phyloP scores from a whole-genome alignment of 257 asterid genomes.

The Scutellaria baicalensis region DNA sequence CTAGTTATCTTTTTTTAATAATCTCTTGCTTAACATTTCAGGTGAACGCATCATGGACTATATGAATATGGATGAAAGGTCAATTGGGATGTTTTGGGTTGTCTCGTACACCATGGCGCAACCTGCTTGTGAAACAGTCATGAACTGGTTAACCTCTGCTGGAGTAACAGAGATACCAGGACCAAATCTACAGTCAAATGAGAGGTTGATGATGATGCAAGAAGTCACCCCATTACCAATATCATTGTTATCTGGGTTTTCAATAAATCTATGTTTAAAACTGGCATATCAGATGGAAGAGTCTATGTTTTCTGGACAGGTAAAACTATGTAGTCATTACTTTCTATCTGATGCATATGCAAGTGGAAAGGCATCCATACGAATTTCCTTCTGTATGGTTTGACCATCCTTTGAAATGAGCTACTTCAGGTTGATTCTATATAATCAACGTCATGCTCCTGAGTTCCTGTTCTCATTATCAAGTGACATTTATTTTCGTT shows the following conservation, averaged over 20 bases:
- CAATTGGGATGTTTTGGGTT: slow-evolving; percentile 99
- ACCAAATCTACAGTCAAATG: slow-evolving; percentile 67
- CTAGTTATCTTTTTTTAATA: not conserved
- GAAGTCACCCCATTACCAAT: slow-evolving; percentile 93
- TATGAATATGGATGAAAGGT: slow-evolving; percentile 95
- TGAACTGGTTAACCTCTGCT: slow-evolving; percentile 82
- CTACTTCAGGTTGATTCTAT: not conserved
- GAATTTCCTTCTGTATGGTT: not conserved
- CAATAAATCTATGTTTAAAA: slow-evolving; percentile 84
- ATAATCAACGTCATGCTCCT: not conserved
- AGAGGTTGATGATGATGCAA: slow-evolving; percentile 86
- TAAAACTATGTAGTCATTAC: slow-evolving; percentile 16
- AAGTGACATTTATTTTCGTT: slow-evolving; percentile 2
- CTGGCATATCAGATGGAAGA: slow-evolving; percentile 85
- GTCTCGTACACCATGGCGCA: slow-evolving; percentile 98
- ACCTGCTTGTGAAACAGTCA: slow-evolving; percentile 94
- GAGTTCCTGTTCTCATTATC: not conserved
- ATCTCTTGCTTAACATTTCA: slow-evolving; percentile 18
- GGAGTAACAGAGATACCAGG: slow-evolving; percentile 84
- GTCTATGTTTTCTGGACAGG: slow-evolving; percentile 95
- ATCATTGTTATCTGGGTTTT: slow-evolving; percentile 78
- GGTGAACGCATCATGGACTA: slow-evolving; percentile 92
- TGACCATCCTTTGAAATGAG: not conserved
- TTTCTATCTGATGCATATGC: slow-evolving; percentile 7
- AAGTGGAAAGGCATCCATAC: slow-evolving; percentile 9